Evolutionary conservation across 2,329 filamentous ascomycete genomes (phyloP).

Genomic region (Monilinia fructigena): DNA sequence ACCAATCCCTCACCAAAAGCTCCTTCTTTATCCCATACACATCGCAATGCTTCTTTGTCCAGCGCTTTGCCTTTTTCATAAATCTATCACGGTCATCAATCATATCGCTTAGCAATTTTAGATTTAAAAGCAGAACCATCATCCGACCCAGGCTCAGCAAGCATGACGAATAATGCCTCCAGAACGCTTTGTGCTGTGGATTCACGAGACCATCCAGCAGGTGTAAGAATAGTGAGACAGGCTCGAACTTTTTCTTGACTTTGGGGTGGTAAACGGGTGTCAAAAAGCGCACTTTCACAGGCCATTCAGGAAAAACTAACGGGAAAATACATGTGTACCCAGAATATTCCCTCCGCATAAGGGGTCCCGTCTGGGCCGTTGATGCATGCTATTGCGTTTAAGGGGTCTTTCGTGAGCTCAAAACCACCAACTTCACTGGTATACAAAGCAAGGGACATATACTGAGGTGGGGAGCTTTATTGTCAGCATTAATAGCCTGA

Average conservation of each 20-base stretch:
- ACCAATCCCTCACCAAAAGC: background rate
- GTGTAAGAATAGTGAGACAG: too few species aligned
- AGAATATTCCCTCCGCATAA: slow-evolving; percentile 11
- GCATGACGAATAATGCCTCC: background rate
- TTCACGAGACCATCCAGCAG: too few species aligned
- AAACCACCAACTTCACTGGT: too few species aligned
- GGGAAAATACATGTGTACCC: slow-evolving; percentile 4
- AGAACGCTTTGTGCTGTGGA: too few species aligned
- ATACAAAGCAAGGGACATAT: too few species aligned
- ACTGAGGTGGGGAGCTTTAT: too few species aligned
- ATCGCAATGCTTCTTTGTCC: background rate
- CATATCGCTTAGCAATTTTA: too few species aligned
- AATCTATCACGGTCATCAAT: background rate
- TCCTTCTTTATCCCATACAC: background rate
- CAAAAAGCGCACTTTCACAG: slow-evolving; percentile 4
- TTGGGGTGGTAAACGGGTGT: slow-evolving; percentile 1
- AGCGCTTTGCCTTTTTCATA: background rate
- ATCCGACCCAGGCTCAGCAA: background rate
- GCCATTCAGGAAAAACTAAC: background rate
- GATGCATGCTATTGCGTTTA: background rate
- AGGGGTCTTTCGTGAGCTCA: too few species aligned
- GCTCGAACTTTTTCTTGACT: too few species aligned
- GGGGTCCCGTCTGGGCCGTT: background rate
- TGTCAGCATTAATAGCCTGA: too few species aligned
- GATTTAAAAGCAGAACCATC: too few species aligned